Percentiles rank a stretch among this genome's conserved stretches.
Conservation (phyloP, 2,329 filamentous ascomycete genomes). For the Calonectria henricotiae region DNA sequence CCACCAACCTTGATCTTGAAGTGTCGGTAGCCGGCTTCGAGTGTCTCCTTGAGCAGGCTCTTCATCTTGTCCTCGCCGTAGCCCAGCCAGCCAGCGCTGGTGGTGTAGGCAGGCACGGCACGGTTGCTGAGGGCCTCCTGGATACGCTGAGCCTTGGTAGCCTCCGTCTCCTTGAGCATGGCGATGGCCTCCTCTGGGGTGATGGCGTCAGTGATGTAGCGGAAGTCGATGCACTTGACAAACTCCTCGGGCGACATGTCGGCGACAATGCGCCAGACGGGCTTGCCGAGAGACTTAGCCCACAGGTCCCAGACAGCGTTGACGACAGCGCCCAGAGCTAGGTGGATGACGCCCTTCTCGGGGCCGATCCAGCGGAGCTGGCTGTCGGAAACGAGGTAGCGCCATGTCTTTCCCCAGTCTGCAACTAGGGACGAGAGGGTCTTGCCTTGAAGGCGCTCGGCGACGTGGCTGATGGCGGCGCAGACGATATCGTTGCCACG, state of each 20-base stretch:
- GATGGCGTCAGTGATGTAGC: constrained; percentile 95
- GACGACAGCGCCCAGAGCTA: constrained; percentile 89
- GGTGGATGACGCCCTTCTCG: constrained; percentile 94
- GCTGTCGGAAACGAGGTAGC: constrained; percentile 90
- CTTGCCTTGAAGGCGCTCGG: constrained; percentile 81
- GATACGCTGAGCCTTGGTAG: constrained; percentile 80
- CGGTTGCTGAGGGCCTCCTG: constrained; percentile 80
- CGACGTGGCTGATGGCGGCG: constrained; percentile 84
- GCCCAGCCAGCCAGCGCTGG: constrained; percentile 91
- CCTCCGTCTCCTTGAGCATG: constrained; percentile 77
- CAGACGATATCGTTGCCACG: constrained; percentile 96
- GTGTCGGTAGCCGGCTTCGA: constrained; percentile 83
- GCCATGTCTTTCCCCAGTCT: constrained; percentile 92
- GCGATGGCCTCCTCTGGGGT: constrained; percentile 87
- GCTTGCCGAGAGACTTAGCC: constrained; percentile 89
- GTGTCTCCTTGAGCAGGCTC: constrained; percentile 80
- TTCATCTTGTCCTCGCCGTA: constrained; percentile 93
- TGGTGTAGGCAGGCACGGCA: constrained; percentile 93
- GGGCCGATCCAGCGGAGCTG: constrained; percentile 95
- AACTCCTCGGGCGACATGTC: constrained; percentile 93
- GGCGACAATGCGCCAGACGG: constrained; percentile 90
- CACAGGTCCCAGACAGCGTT: constrained; percentile 97
- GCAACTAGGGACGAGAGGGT: constrained; percentile 83
- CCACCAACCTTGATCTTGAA: constrained; percentile 94
- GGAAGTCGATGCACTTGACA: constrained; percentile 91